Conservation (phyloP, 768 basidiomycete species). For the Nidularia pulvinata region DNA sequence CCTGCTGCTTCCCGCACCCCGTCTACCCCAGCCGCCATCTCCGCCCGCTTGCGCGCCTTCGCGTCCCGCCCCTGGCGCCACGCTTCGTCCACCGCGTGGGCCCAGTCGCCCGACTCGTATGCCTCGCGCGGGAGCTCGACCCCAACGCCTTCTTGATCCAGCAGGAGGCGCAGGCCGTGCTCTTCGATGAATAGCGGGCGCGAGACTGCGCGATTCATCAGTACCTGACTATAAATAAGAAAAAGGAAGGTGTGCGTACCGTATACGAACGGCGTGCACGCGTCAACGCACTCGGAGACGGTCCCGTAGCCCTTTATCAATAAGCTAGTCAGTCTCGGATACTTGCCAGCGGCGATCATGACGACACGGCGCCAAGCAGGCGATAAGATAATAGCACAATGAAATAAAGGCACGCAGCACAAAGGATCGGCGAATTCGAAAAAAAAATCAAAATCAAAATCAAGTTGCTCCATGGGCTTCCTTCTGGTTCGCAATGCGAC, state of each 20-base stretch:
- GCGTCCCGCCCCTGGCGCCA: conserved; percentile 42
- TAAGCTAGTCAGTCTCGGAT: background rate
- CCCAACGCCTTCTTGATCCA: conserved; percentile 65
- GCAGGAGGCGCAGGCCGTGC: conserved; percentile 67
- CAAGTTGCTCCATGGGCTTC: no score
- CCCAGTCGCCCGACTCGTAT: conserved; percentile 80
- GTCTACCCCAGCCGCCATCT: conserved; percentile 25
- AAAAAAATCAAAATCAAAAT: no score
- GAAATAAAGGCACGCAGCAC: no score
- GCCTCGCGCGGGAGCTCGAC: conserved; percentile 62
- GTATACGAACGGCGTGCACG: conserved; percentile 78
- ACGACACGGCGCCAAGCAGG: no score
- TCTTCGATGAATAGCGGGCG: conserved; percentile 83
- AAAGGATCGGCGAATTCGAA: no score
- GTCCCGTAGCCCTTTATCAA: conserved; percentile 71
- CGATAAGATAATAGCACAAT: no score
- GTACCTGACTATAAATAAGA: background rate
- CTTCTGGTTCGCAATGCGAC: no score
- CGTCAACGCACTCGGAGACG: conserved; percentile 77
- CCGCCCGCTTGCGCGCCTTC: conserved; percentile 46
- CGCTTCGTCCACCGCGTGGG: conserved; percentile 56
- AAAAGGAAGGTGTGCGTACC: conserved; percentile 35
- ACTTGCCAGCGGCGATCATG: no score
- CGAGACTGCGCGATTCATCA: conserved; percentile 44
- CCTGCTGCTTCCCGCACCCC: conserved; percentile 42